A percentile compares a stretch with the other conserved stretches of the same genome.
phyloP scores from a whole-genome alignment of 2,329 filamentous ascomycete species.

The Phyllosticta citribraziliensis region DNA sequence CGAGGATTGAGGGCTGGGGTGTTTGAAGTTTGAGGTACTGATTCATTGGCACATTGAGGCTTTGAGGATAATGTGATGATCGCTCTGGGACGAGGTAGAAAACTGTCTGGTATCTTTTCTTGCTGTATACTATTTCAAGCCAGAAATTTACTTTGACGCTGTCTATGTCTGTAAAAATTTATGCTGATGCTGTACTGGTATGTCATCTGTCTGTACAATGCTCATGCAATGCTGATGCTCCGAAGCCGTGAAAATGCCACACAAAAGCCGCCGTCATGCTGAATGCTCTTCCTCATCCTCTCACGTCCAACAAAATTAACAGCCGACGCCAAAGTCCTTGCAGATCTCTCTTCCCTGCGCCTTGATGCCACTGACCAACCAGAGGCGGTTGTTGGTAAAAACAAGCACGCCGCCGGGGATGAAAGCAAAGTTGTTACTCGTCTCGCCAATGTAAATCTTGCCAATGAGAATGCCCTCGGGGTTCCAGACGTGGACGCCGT shows the following conservation, averaged over 20 bases:
- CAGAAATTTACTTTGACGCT: too few relatives aligned
- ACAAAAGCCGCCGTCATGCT: too few relatives aligned
- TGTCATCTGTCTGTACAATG: background rate
- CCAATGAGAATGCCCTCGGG: slow-evolving; percentile 40
- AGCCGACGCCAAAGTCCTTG: slow-evolving; percentile 22
- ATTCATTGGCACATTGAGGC: too few relatives aligned
- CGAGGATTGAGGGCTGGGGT: too few relatives aligned
- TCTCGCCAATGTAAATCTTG: slow-evolving; percentile 46
- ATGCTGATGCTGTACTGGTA: background rate
- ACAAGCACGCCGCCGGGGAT: slow-evolving; percentile 24
- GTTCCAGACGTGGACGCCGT: slow-evolving; percentile 47
- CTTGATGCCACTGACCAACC: slow-evolving; percentile 26
- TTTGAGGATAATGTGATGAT: too few relatives aligned
- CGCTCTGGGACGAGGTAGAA: too few relatives aligned
- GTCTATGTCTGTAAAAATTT: background rate
- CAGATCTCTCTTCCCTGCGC: slow-evolving; percentile 26
- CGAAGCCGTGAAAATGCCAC: too few relatives aligned
- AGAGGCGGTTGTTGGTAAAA: slow-evolving; percentile 26
- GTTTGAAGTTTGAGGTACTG: too few relatives aligned
- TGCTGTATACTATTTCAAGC: too few relatives aligned
- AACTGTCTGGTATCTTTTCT: too few relatives aligned
- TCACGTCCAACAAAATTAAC: background rate
- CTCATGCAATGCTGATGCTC: too few relatives aligned
- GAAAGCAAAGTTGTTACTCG: slow-evolving; percentile 28
- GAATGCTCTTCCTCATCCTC: background rate